These are phyloP conservation scores for Lipomyces sp. DNA, from an alignment of 805 yeast species.

Conservation along the genomic window DNA sequence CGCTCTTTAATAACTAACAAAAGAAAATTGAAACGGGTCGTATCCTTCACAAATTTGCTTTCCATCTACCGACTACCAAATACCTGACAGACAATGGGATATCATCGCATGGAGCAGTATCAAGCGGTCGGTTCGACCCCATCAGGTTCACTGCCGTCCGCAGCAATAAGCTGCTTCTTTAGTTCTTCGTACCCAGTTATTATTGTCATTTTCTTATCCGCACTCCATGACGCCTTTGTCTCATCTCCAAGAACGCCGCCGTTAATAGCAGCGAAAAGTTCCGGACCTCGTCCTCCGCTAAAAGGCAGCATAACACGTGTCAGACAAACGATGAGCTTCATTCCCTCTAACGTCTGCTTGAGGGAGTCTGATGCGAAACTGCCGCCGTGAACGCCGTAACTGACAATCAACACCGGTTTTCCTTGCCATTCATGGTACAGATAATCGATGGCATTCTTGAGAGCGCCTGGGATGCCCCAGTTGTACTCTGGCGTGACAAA, in stretches of 20 bases:
- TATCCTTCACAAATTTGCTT: no score
- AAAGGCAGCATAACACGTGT: background rate
- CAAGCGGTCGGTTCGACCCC: no score
- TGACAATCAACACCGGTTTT: conserved; percentile 47
- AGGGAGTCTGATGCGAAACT: conserved; percentile 14
- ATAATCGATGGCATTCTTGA: conserved; percentile 50
- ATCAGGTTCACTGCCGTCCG: background rate
- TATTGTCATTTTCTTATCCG: background rate
- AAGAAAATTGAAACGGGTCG: no score
- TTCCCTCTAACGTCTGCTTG: background rate
- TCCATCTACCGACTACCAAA: no score
- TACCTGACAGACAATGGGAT: no score
- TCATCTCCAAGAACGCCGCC: background rate
- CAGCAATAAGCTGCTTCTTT: background rate
- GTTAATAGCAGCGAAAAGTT: background rate
- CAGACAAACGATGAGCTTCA: conserved; percentile 11
- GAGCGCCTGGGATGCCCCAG: conserved; percentile 47
- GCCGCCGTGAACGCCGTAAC: conserved; percentile 37
- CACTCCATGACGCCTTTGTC: background rate
- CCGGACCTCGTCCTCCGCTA: background rate
- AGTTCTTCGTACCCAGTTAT: background rate
- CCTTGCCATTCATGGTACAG: conserved; percentile 46
- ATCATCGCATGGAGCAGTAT: no score
- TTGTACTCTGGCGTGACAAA: conserved; percentile 50
- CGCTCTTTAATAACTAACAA: no score